phyloP scores from a whole-genome alignment of 495 filamentous ascomycete species.

The Aspergillus ostianus region DNA sequence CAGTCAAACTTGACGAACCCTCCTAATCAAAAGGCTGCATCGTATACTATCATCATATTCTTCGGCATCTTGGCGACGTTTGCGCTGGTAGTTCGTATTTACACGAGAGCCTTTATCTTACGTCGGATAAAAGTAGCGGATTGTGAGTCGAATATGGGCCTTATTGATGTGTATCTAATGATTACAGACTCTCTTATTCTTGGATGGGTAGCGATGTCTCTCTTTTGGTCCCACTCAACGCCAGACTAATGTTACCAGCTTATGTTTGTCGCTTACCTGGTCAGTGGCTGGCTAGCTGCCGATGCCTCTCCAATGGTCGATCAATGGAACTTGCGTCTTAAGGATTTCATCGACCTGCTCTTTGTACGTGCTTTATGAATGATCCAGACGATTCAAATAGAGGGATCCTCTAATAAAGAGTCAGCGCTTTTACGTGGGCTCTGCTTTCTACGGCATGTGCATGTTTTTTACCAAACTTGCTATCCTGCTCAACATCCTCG shows the following conservation, averaged over 20 bases:
- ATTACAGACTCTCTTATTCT: neutral
- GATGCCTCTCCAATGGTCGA: neutral
- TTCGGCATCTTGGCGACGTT: neutral
- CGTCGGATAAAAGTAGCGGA: neutral
- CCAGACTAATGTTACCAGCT: neutral
- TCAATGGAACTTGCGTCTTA: neutral
- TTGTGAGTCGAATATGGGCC: neutral
- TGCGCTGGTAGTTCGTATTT: neutral
- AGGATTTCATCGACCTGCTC: neutral
- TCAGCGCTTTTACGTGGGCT: neutral
- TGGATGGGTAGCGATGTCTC: neutral
- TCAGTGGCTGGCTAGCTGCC: neutral
- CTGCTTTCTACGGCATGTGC: neutral
- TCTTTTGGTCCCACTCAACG: neutral
- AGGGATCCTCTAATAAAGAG: neutral
- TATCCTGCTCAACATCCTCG: neutral
- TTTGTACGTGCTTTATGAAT: neutral
- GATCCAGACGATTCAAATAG: too few relatives aligned
- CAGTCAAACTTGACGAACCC: neutral
- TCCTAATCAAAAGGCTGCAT: neutral
- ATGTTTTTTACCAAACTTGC: neutral
- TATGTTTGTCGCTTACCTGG: neutral
- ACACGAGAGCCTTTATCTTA: neutral
- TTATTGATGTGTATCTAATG: neutral
- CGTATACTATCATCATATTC: neutral